Base-by-base conservation (phyloP, 441 rosid genomes). In the Biscutella laevigata region DNA sequence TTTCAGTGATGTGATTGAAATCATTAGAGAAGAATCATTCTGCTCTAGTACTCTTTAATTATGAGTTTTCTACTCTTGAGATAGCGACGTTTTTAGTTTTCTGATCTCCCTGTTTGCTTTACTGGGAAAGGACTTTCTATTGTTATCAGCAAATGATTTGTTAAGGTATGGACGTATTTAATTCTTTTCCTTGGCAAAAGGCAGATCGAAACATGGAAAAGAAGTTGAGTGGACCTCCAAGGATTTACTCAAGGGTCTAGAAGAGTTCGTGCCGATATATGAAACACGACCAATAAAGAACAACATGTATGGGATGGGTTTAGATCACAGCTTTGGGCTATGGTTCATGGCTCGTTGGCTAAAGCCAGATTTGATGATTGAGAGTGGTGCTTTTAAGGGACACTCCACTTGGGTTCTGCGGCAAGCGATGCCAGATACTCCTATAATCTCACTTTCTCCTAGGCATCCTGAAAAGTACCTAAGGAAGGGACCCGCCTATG, bases 201-300 rank as follows among this genome's bases (percentile, higher is more conserved):
- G 97, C 97, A 92, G 99, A 88, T 83, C 96, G 87, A 94, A 83
- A 94, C 90, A 79, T 65, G 97, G 95, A 60, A 86, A 84, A 71
- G 77, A 74, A 46, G 95, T 94, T 56, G 85, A 81, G 56, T 94
- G 99, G 99, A 86, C 95, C 41, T 64, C 83, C 74, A 88, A 92
- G 71, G 97, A 92, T 74, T 74, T 92, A 62, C 68, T 79, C 65
- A 86, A 82, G 71, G 95, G 74, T 40, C 64, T 88, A 63, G 94
- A 84, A 76, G 95, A 88, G 75, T 92, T 92, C 70, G 84, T 92
- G 24, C 88, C 88, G 0, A 81, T 86, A 53, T 92, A 92, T 59
- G 97, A 92, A 68, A 76, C 80, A 11, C 77, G 99, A 2, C 96
- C 95, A 1, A 88, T 92, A 1, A 82, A 88, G 67, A 88, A 92